These are phyloP conservation scores for Stentor coeruleus DNA, from an alignment of 73 alveolate genomes.

Conservation along the genomic window DNA sequence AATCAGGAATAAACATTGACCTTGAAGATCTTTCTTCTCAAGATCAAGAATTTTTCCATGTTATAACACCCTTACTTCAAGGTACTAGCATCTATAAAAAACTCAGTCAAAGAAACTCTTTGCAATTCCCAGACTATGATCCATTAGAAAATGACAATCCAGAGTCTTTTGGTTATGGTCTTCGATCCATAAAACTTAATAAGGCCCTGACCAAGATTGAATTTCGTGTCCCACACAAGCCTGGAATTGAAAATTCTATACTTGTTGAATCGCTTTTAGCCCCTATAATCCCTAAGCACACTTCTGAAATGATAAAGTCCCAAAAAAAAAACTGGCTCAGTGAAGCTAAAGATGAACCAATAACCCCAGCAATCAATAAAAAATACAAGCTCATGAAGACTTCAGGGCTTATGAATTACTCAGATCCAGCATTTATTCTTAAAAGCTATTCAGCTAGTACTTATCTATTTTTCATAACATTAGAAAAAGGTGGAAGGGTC, in stretches of 20 bases:
- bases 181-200: neutral
- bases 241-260: neutral
- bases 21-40: neutral
- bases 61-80: neutral
- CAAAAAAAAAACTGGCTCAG: constrained; percentile 6
- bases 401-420: constrained; percentile 2
- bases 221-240: neutral
- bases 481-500: constrained; percentile 22
- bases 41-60: neutral
- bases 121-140: constrained; percentile 2
- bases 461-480: neutral
- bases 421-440: neutral
- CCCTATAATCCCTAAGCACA: neutral
- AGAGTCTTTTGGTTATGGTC: neutral
- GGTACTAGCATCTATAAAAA: neutral
- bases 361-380: neutral
- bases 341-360: neutral
- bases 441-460: neutral
- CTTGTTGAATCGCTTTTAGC: neutral
- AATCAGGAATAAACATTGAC: neutral
- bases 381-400: constrained; percentile 1
- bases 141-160: neutral
- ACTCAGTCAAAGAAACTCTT: constrained; percentile 23
- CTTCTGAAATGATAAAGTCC: constrained; percentile 1
- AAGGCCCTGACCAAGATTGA: neutral